Evolutionary conservation across 2,329 filamentous ascomycete species (phyloP).

Genomic region (Aspergillus costaricaensis): DNA sequence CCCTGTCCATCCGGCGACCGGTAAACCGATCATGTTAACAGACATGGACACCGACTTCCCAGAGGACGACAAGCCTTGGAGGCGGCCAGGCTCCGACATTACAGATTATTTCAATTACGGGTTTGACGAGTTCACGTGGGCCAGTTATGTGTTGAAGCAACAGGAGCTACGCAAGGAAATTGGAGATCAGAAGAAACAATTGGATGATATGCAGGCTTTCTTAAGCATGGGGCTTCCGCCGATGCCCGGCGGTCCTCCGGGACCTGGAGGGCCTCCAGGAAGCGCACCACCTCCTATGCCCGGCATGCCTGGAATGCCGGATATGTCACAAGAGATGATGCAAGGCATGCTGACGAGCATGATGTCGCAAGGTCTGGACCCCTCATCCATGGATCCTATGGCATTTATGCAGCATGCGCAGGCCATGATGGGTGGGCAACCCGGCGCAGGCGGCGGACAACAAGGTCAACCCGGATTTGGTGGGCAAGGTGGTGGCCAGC

Average conservation of each 20-base stretch:
- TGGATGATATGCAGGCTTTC: constrained; percentile 63
- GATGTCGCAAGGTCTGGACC: constrained; percentile 57
- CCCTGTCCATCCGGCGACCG: constrained; percentile 71
- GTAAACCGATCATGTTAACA: constrained; percentile 79
- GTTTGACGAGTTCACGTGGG: constrained; percentile 98
- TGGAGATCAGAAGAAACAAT: constrained; percentile 73
- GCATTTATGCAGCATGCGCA: constrained; percentile 57
- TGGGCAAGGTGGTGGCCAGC: constrained; percentile 40
- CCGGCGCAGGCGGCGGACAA: constrained; percentile 41
- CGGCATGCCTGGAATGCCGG: constrained; percentile 49
- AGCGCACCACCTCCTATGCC: constrained; percentile 38
- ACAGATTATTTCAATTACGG: constrained; percentile 99
- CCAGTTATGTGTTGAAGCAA: constrained; percentile 88
- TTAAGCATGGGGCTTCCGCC: constrained; percentile 54
- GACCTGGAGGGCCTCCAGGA: constrained; percentile 29
- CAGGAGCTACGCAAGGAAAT: constrained; percentile 75
- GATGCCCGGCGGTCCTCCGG: constrained; percentile 39
- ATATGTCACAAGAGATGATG: constrained; percentile 59
- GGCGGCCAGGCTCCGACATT: constrained; percentile 88
- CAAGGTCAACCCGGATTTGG: constrained; percentile 39
- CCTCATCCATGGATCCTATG: constrained; percentile 55
- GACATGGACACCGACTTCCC: constrained; percentile 75
- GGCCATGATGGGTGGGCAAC: constrained; percentile 50
- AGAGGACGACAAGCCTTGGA: constrained; percentile 88
- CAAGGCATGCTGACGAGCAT: constrained; percentile 60